Conservation (phyloP, 192 early-diverging fungal species). For the Lobosporangium transversale region DNA sequence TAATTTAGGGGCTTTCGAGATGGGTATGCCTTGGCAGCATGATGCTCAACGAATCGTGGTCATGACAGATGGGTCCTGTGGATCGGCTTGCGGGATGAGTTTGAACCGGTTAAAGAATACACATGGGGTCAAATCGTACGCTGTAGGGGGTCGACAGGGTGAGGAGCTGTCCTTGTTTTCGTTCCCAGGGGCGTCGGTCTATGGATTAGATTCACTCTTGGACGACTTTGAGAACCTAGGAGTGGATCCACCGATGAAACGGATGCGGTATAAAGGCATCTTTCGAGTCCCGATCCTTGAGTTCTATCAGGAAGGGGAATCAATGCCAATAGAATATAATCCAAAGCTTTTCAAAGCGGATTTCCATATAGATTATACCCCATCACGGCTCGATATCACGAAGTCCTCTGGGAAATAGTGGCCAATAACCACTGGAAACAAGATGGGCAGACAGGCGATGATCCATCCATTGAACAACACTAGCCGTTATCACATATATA, state of each 20-base stretch:
- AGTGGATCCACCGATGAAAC: constrained; percentile 33
- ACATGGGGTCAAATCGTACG: constrained; percentile 36
- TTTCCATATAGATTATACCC: constrained; percentile 34
- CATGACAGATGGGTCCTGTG: constrained; percentile 41
- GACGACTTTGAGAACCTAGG: constrained; percentile 14
- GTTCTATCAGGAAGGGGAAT: constrained; percentile 27
- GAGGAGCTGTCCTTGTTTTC: constrained; percentile 42
- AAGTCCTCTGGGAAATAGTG: constrained; percentile 42
- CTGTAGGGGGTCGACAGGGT: constrained; percentile 20
- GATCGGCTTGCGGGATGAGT: constrained; percentile 47
- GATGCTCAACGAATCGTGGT: constrained; percentile 25
- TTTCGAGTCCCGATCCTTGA: constrained; percentile 44
- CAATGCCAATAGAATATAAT: constrained; percentile 34
- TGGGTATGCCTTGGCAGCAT: constrained; percentile 39
- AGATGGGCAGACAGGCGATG: constrained; percentile 2
- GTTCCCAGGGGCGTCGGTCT: constrained; percentile 39
- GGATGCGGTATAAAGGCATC: constrained; percentile 29
- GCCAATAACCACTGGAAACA: constrained; percentile 38
- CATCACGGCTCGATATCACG: constrained; percentile 29
- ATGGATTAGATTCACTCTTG: constrained; percentile 19
- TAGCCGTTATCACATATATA: neutral
- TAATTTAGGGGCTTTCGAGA: constrained; percentile 26
- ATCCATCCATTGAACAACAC: constrained; percentile 28
- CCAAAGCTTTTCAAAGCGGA: constrained; percentile 35
- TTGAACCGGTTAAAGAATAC: constrained; percentile 49